A percentile compares a stretch with the other conserved stretches of the same genome.
phyloP scores from a whole-genome alignment of 108 stramenopile species.

The Seminavis robusta region DNA sequence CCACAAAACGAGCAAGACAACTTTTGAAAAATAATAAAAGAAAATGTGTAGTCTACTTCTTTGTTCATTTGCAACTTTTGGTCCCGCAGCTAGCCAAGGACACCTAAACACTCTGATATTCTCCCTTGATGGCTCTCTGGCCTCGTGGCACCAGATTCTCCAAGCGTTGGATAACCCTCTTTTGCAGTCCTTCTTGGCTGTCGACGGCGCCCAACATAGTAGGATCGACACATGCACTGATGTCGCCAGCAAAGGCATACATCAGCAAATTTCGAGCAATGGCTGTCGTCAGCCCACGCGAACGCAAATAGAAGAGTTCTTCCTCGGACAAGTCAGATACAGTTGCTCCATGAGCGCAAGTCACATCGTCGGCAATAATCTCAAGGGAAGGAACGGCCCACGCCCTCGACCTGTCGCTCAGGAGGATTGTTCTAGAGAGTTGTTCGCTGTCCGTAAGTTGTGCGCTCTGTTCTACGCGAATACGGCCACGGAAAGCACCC shows the following conservation, averaged over 20 bases:
- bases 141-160: slow-evolving; percentile 78
- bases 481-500: slow-evolving; percentile 88
- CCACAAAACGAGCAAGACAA: no score
- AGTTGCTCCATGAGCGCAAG: slow-evolving; percentile 95
- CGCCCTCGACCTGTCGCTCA: slow-evolving; percentile 80
- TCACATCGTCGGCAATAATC: slow-evolving; percentile 94
- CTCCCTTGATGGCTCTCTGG: slow-evolving; percentile 66
- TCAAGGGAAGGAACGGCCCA: slow-evolving; percentile 92
- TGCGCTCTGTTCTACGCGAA: slow-evolving; percentile 90
- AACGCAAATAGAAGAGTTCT: slow-evolving; percentile 88
- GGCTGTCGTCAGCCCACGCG: slow-evolving; percentile 77
- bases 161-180: slow-evolving; percentile 63
- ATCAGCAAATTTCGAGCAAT: slow-evolving; percentile 77
- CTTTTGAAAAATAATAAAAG: no score
- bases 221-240: slow-evolving; percentile 50
- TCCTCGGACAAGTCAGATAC: slow-evolving; percentile 94
- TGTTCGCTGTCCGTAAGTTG: slow-evolving; percentile 92
- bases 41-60: neutral
- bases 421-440: slow-evolving; percentile 80
- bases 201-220: slow-evolving; percentile 51
- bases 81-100: no score
- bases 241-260: slow-evolving; percentile 87
- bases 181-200: slow-evolving; percentile 61
- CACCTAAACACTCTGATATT: slow-evolving; percentile 77
- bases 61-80: slow-evolving; percentile 1